Conservation (phyloP, 2,329 filamentous ascomycete genomes). For the Trichoderma citrinoviride region DNA sequence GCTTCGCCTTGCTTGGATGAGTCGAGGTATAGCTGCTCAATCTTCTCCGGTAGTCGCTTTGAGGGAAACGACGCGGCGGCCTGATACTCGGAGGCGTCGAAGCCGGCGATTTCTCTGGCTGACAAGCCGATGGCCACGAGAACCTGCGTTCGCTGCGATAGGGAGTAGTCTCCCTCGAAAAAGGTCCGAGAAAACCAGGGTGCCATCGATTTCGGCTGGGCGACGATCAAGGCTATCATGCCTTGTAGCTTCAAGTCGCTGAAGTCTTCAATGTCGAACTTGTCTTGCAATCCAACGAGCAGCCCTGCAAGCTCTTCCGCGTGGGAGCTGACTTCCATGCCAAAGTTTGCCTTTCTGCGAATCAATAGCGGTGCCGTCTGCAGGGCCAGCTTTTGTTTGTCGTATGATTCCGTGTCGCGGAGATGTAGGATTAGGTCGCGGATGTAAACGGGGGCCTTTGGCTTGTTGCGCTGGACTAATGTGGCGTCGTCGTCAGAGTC, state of each 20-base stretch:
- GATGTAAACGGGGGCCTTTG: constrained; percentile 84
- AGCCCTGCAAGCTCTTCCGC: constrained; percentile 74
- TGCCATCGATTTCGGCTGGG: constrained; percentile 73
- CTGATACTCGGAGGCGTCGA: constrained; percentile 57
- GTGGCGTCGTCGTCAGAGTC: constrained; percentile 94
- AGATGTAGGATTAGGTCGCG: constrained; percentile 78
- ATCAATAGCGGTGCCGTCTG: constrained; percentile 76
- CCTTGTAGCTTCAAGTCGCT: constrained; percentile 71
- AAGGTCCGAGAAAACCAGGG: constrained; percentile 82
- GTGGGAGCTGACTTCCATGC: constrained; percentile 82
- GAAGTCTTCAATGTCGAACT: constrained; percentile 78
- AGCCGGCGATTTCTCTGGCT: constrained; percentile 80
- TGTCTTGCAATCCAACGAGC: constrained; percentile 79
- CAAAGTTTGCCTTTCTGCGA: constrained; percentile 82
- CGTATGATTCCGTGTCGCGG: constrained; percentile 77
- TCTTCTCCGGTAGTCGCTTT: constrained; percentile 69
- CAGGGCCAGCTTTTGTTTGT: constrained; percentile 78
- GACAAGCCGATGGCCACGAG: constrained; percentile 79
- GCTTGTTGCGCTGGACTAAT: constrained; percentile 77
- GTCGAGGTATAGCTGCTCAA: constrained; percentile 68
- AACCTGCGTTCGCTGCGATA: constrained; percentile 77
- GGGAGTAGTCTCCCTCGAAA: constrained; percentile 88
- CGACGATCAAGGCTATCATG: constrained; percentile 77
- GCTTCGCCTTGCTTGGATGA: constrained; percentile 29
- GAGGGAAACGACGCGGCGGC: constrained; percentile 66